Base-by-base conservation (phyloP, 1,139 yeast genomes). In the Suhomyces bolitotheri region DNA sequence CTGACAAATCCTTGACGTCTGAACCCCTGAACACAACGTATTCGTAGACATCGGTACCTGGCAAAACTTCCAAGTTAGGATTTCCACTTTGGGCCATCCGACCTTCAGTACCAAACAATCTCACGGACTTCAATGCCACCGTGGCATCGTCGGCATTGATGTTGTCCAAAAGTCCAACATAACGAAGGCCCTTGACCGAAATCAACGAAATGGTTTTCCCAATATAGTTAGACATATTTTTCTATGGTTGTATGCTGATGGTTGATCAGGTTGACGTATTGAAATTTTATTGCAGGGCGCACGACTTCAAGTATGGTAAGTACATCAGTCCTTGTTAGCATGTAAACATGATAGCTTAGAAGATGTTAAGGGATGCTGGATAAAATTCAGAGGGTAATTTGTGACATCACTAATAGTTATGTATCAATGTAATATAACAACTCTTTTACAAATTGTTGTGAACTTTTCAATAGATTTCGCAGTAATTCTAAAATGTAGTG, bases 31-130 rank as follows among this genome's bases (percentile, higher is more conserved):
- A 86, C 33, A 85, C 89, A 41, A 92, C 90, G 45, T 78, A 79
- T 28, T 87, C 92, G 58, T 80, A 87, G 13, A 84, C 73, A 34
- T 82, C 86, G 27, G 72, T 71, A 11, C 85, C 78, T 5, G 97
- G 88, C 38, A 81, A 76, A 28, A 89, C 81, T 58, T 88, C 96
- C 45, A 76, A 71, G 16, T 73, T 60, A 22, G 88, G 84, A 58
- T 83, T 86, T 22, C 80, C 80, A 29, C 50, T 51, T 34, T 56
- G 60, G 16, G 73, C 71, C 51, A 84, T 73, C 52, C 98, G 78
- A 19, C 96, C 97, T 59, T 92, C 98, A 11, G 97, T 85, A 38
- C 98, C 98, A 51, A 82, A 83, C 35, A 90, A 81, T 44, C 90
- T 77, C 31, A 92, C 98, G 34, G 82, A 73, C 38, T 77, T 76